Evolutionary conservation across 805 yeast genomes (phyloP), one percentile per base, ranked within the genome.

Genomic region (Pichia scutulata): DNA sequence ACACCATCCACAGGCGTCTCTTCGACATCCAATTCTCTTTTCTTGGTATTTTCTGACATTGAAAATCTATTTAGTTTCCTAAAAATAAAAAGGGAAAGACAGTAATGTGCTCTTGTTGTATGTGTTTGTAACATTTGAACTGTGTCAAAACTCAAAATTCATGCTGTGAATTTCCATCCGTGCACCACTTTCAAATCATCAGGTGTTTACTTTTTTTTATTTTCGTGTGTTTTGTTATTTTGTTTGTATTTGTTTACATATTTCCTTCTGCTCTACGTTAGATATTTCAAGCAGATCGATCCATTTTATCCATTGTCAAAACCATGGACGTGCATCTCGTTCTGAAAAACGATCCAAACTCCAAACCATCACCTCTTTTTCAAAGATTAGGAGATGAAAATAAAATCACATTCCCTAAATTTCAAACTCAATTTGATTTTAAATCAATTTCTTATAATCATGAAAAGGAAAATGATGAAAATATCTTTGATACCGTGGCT

Each of bases 401-500:
- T 18, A 62, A 58, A 44, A 61, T 63, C n/a, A 57, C 55, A 13
- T 57, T 63, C 22, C 51, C 50, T 12, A 63, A 56, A 44, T 60
- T 55, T 44, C 58, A 57, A 21, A 60, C 65, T 3, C 46, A 55
- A 19, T 63, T 63, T 52, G 63, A 57, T 44, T 63, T 63, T 45
- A 56, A 58, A 42, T 48, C 59, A 2, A 51, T 62, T 10, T 48
- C 49, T n/a, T 43, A 50, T 37, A 43, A 48, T 14, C 3, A 33
- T 33, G 10, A 33, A 3, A 40, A 51, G 14, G 44, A 50, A 16
- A 37, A 49, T n/a, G 40, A 51, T 18, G 44, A 48, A 18, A 37
- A 47, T 37, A 25, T 55, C n/a, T 56, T 56, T 42, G 61, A 64
- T 12, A 54, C 54, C 2, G 63, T 67, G 13, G 66, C 70, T 9